These are phyloP conservation scores for Trametes hirsuta DNA, from an alignment of 1,284 basidiomycete species.

Conservation along the genomic window DNA sequence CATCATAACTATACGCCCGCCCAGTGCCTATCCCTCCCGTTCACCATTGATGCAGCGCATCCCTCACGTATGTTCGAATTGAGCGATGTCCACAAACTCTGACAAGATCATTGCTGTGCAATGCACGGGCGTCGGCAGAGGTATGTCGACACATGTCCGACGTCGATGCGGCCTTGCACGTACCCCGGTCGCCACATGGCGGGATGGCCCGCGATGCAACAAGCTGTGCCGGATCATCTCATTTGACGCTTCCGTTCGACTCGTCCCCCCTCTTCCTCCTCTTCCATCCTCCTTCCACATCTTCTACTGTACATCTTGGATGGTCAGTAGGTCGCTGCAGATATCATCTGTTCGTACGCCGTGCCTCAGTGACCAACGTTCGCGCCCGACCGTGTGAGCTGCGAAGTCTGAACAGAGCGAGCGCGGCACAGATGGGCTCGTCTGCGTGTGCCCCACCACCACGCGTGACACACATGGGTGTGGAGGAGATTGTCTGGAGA, in stretches of 20 bases:
- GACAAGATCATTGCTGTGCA: too few species aligned
- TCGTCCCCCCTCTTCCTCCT: not conserved
- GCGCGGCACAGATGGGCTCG: not conserved
- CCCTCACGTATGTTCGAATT: too few species aligned
- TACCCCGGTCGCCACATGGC: not conserved
- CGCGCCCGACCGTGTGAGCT: not conserved
- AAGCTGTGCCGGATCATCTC: not conserved
- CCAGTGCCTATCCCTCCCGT: too few species aligned
- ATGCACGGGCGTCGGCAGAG: constrained; percentile 1
- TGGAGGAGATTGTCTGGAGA: not conserved
- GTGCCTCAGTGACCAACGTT: not conserved
- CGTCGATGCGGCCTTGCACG: not conserved
- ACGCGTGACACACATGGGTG: not conserved
- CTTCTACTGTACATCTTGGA: too few species aligned
- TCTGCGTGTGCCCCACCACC: not conserved
- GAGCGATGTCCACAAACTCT: too few species aligned
- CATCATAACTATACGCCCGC: too few species aligned
- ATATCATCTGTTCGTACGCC: not conserved
- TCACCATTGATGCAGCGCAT: too few species aligned
- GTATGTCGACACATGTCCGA: not conserved
- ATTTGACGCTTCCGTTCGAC: not conserved
- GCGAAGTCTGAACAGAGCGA: not conserved
- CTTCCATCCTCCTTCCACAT: not conserved
- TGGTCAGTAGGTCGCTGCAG: not conserved
- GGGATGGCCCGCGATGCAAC: not conserved